A percentile compares a stretch with the other conserved stretches of the same genome.
These are phyloP conservation scores for Ulota crispa DNA, from an alignment of 225 moss, liverwort and hornwort genomes.

Conservation along the genomic window DNA sequence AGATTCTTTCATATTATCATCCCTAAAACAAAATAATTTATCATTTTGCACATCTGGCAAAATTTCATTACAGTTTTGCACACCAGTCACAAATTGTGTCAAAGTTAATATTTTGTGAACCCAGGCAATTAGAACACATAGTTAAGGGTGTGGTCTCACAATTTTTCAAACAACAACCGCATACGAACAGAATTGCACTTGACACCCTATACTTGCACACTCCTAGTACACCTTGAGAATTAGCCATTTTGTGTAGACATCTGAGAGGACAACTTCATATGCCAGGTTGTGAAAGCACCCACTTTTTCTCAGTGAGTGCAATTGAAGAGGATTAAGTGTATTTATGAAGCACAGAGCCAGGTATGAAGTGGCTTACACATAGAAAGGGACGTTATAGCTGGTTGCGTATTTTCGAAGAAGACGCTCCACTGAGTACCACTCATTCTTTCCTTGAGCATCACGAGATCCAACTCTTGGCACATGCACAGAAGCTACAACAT, in stretches of 20 bases:
- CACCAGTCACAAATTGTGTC: neutral
- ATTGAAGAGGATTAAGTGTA: neutral
- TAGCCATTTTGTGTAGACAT: neutral
- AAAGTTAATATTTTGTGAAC: neutral
- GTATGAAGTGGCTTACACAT: conserved; percentile 63
- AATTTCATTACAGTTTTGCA: neutral
- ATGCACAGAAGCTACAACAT: conserved; percentile 77
- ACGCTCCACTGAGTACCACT: conserved; percentile 88
- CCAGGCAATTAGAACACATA: neutral
- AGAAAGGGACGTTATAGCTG: conserved; percentile 59
- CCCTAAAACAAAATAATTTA: neutral
- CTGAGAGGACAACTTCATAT: neutral
- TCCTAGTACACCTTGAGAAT: neutral
- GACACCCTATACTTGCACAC: neutral
- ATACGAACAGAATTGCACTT: neutral
- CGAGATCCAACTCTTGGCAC: conserved; percentile 79
- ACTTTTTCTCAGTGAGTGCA: neutral
- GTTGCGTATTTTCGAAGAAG: conserved; percentile 79
- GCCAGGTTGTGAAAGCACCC: neutral
- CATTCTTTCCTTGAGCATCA: conserved; percentile 51
- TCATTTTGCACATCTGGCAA: neutral
- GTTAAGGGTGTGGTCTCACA: neutral
- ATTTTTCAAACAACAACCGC: neutral
- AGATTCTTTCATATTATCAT: neutral
- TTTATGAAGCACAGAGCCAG: neutral